These are phyloP conservation scores for Cryptococcus sp. DNA, from an alignment of 1,284 basidiomycete species.

Conservation along the genomic window DNA sequence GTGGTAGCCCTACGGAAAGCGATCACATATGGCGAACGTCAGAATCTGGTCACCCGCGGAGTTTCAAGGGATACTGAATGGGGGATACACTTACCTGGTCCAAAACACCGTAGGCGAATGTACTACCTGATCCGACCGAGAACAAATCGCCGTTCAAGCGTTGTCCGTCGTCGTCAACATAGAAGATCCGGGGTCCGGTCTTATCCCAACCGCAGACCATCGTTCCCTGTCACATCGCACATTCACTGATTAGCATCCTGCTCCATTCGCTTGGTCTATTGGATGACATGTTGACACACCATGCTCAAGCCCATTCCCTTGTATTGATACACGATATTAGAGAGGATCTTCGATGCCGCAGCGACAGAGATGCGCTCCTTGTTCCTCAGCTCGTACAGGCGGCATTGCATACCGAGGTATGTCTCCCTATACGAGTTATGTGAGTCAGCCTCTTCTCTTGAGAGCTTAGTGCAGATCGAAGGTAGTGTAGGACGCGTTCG, in stretches of 20 bases:
- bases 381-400: constrained; percentile 95
- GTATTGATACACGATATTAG: constrained; percentile 96
- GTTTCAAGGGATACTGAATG: neutral
- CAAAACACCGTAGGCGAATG: constrained; percentile 97
- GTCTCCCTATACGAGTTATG: constrained; percentile 69
- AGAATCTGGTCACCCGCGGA: neutral
- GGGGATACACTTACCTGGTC: constrained; percentile 65
- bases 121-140: constrained; percentile 97
- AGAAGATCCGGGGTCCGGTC: constrained; percentile 96
- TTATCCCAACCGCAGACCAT: constrained; percentile 99
- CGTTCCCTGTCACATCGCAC: constrained; percentile 67
- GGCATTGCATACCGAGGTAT: constrained; percentile 96
- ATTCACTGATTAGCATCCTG: constrained; percentile 8
- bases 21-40: neutral
- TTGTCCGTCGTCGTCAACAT: constrained; percentile 97
- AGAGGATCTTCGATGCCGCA: constrained; percentile 95
- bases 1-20: constrained; percentile 65
- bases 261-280: no score
- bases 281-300: constrained; percentile 58
- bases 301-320: constrained; percentile 99
- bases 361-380: constrained; percentile 98
- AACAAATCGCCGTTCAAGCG: constrained; percentile 95
- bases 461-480: no score
- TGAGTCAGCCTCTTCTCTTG: no score
- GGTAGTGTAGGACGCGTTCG: no score